Evolutionary conservation across 1,284 basidiomycete species (phyloP).

Genomic region (Cryptococcus neoformans): DNA sequence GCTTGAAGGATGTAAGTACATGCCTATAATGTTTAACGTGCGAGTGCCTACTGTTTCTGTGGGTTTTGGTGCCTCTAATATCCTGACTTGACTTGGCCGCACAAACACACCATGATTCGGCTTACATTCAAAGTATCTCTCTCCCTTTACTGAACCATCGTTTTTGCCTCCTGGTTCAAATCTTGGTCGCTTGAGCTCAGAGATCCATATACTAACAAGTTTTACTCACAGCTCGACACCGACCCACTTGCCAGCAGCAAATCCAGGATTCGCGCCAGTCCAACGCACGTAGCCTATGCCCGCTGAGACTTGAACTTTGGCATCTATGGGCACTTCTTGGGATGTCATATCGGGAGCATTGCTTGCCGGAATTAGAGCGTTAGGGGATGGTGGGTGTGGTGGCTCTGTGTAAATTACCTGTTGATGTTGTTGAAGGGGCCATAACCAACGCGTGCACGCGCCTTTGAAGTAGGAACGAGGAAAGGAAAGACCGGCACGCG

Average conservation of each 20-base stretch:
- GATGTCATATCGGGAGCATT: slow-evolving; percentile 29
- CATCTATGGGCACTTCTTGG: slow-evolving; percentile 39
- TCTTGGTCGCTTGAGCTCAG: slow-evolving; percentile 7
- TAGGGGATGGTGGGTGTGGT: background rate
- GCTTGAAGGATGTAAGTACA: slow-evolving; percentile 10
- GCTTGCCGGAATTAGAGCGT: background rate
- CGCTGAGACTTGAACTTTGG: slow-evolving; percentile 64
- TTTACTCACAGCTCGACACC: slow-evolving; percentile 73
- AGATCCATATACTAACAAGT: background rate
- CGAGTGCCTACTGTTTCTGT: slow-evolving; percentile 2
- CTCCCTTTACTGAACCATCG: slow-evolving; percentile 82
- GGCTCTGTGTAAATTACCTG: background rate
- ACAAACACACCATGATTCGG: slow-evolving; percentile 85
- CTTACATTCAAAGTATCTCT: slow-evolving; percentile 79
- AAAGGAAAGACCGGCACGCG: background rate
- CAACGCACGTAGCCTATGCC: slow-evolving; percentile 85
- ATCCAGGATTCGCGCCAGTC: slow-evolving; percentile 73
- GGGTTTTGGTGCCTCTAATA: slow-evolving; percentile 38
- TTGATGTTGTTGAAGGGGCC: background rate
- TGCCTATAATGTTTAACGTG: background rate
- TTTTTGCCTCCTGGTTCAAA: slow-evolving; percentile 83
- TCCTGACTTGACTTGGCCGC: slow-evolving; percentile 77
- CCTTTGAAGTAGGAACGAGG: too few species aligned
- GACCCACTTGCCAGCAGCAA: slow-evolving; percentile 89
- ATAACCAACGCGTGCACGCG: too few species aligned